Evolutionary conservation across 1,139 yeast genomes (phyloP), one percentile per base, ranked within the genome.

Genomic region (Candida buenavistaensis): DNA sequence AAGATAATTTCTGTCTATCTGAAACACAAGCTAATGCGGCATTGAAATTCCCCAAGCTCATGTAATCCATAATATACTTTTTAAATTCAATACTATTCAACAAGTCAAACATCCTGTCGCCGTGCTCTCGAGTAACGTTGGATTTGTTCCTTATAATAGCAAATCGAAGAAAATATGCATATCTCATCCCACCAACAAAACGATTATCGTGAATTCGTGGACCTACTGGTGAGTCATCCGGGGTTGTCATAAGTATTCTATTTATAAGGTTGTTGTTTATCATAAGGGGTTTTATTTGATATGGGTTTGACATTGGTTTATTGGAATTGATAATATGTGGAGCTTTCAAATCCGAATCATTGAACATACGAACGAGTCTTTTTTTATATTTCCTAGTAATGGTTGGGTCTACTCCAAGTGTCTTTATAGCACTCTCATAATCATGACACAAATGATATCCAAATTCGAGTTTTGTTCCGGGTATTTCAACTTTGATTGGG

Each of bases 21-120:
- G 48, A 39, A 16, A 41, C 21, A 17, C 38, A 37, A 13, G 33
- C 41, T 35, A 43, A 34, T 7, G 36, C 17, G 25, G 32, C 40
- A 30, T 39, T 16, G 19, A 43, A 41, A 22, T 12, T 27, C 22
- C n/a, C 28, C 9, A 20, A 7, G n/a, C 23, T 14, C 17, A 36
- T 22, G 20, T 25, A 30, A 22, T 38, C 35, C 14, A 38, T 27
- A 14, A 42, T 17, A 20, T 37, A 40, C 7, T 20, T 19, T 23
- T 38, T 41, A 24, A 44, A 44, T 20, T 26, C 4, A 6, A 5
- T 13, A 11, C 36, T 35, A 6, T 19, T 27, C n/a, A 32, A 12
- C 8, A 37, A 14, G 5, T 23, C 32, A n/a, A 24, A 11, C 8
- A 41, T 7, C n/a, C 20, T 34, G 17, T 25, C 28, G 12, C 14